Evolutionary conservation across 2,329 filamentous ascomycete genomes (phyloP).

Genomic region (Botrytis galanthina): DNA sequence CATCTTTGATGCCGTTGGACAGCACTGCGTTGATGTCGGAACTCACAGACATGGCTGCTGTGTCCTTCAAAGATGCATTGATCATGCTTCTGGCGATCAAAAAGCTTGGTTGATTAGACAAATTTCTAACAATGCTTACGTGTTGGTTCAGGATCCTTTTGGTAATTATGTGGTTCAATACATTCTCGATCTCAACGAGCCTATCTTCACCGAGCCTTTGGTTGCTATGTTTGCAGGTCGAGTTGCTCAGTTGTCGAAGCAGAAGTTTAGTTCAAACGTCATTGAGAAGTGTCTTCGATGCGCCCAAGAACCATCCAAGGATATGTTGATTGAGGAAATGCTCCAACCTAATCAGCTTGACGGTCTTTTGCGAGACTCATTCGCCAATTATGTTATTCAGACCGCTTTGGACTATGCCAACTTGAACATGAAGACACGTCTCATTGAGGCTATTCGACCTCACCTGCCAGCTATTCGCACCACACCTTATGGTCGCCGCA

Average conservation of each 20-base stretch:
- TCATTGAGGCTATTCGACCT: constrained; percentile 83
- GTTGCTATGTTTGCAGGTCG: constrained; percentile 75
- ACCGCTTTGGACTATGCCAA: constrained; percentile 88
- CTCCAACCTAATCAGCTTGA: constrained; percentile 75
- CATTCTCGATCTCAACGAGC: constrained; percentile 90
- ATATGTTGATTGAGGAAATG: constrained; percentile 83
- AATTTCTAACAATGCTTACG: constrained; percentile 85
- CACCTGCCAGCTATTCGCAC: constrained; percentile 81
- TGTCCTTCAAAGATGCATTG: constrained; percentile 95
- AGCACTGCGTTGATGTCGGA: constrained; percentile 82
- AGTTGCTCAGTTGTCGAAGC: constrained; percentile 74
- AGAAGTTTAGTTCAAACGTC: constrained; percentile 99
- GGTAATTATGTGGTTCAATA: constrained; percentile 99
- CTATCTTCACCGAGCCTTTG: constrained; percentile 82
- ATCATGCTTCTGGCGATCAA: constrained; percentile 88
- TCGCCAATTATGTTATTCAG: constrained; percentile 97
- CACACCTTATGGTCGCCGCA: constrained; percentile 91
- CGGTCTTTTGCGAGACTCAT: constrained; percentile 84
- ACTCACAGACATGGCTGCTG: constrained; percentile 98
- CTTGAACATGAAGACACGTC: constrained; percentile 64
- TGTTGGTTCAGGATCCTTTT: constrained; percentile 92
- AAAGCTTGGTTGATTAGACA: constrained; percentile 81
- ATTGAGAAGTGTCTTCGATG: constrained; percentile 95
- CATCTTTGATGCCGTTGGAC: constrained; percentile 92
- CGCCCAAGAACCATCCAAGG: constrained; percentile 69